Conservation (phyloP, 208 protist genomes). For the Leishmania gerbilli region DNA sequence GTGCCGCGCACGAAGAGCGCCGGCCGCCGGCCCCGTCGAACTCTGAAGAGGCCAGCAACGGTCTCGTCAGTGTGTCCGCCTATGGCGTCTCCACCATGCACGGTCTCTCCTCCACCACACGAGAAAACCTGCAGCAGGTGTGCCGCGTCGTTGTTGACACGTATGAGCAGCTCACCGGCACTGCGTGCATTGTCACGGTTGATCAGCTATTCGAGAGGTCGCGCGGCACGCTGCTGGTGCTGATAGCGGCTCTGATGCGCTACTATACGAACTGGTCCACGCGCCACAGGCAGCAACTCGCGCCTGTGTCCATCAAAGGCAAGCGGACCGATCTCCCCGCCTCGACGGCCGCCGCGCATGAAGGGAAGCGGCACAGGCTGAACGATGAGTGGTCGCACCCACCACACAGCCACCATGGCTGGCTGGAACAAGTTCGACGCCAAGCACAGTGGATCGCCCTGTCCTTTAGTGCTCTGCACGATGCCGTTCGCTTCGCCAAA, state of each 20-base stretch:
- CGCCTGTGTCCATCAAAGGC: constrained; percentile 7
- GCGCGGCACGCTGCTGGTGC: constrained; percentile 56
- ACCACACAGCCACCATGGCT: constrained; percentile 52
- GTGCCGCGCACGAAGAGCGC: not conserved
- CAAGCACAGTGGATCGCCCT: constrained; percentile 75
- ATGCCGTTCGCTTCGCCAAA: constrained; percentile 42
- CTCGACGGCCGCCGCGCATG: constrained; percentile 1
- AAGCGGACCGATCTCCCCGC: not conserved
- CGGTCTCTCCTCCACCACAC: constrained; percentile 18
- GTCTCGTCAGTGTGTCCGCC: not conserved
- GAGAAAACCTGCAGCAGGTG: constrained; percentile 32
- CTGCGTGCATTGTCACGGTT: constrained; percentile 44
- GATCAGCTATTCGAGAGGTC: constrained; percentile 56
- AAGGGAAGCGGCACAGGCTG: constrained; percentile 28
- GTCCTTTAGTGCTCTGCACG: constrained; percentile 76
- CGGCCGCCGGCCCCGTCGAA: not conserved
- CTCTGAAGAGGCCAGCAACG: not conserved
- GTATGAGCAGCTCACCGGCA: constrained; percentile 70
- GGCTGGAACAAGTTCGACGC: constrained; percentile 46
- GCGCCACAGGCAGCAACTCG: constrained; percentile 39
- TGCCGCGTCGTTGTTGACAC: constrained; percentile 51
- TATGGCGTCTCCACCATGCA: constrained; percentile 15
- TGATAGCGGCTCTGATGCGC: constrained; percentile 68
- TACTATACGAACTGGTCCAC: constrained; percentile 78
- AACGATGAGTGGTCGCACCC: constrained; percentile 68